phyloP scores from a whole-genome alignment of 164 flowering plant genomes.

The Stephania yunnanensis region DNA sequence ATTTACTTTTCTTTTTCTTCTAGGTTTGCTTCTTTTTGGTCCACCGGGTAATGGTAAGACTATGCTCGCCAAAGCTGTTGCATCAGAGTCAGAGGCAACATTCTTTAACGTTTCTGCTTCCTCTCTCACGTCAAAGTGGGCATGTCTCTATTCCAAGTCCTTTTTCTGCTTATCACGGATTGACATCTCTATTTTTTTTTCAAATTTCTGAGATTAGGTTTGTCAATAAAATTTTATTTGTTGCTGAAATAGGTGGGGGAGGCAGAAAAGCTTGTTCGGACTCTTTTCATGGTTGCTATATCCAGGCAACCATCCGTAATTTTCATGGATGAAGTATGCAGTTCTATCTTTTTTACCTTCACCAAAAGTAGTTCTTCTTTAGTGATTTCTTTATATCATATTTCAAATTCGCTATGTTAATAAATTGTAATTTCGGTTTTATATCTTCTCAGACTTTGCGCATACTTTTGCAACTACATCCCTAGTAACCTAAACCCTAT shows the following conservation, averaged over 20 bases:
- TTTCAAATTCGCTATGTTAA: background rate
- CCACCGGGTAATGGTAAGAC: constrained; percentile 99
- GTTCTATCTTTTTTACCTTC: constrained; percentile 12
- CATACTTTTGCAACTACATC: too few relatives aligned
- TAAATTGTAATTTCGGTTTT: background rate
- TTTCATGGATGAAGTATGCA: constrained; percentile 87
- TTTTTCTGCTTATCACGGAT: background rate
- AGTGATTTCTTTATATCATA: too few relatives aligned
- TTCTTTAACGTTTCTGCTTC: constrained; percentile 97
- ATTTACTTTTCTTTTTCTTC: constrained; percentile 1
- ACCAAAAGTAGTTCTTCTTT: too few relatives aligned
- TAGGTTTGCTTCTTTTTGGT: constrained; percentile 98
- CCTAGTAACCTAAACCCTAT: too few relatives aligned
- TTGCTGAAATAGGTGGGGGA: constrained; percentile 73
- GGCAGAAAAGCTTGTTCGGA: constrained; percentile 94
- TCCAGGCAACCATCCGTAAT: constrained; percentile 94
- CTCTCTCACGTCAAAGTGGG: constrained; percentile 98
- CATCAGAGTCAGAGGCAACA: constrained; percentile 93
- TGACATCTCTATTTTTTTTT: background rate
- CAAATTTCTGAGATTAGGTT: background rate
- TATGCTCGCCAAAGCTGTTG: constrained; percentile 99
- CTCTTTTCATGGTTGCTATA: constrained; percentile 89
- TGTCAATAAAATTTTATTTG: constrained; percentile 1
- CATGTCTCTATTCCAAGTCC: constrained; percentile 28
- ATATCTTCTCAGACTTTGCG: background rate